phyloP scores from a whole-genome alignment of 2,329 filamentous ascomycete genomes.

The Pyricularia sp. region DNA sequence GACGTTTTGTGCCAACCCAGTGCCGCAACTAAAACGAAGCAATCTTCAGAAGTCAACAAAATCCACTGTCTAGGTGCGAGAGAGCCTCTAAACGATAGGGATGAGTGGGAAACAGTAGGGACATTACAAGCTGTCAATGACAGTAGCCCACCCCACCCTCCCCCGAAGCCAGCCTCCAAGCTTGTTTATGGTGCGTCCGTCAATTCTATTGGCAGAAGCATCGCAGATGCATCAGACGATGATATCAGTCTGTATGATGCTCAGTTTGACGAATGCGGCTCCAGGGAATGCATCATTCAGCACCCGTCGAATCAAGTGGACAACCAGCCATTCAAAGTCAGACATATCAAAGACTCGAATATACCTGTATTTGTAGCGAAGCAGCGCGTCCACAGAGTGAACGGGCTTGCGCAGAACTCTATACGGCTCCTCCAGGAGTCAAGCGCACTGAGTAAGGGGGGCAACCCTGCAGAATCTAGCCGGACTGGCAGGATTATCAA shows the following conservation, averaged over 20 bases:
- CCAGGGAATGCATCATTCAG: conserved; percentile 18
- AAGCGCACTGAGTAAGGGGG: neutral
- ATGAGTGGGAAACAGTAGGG: conserved; percentile 29
- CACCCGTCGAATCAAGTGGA: conserved; percentile 9
- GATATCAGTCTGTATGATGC: conserved; percentile 9
- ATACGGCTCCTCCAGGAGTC: conserved; percentile 8
- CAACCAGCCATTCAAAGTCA: conserved; percentile 10
- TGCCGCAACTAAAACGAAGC: neutral
- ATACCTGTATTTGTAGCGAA: conserved; percentile 20
- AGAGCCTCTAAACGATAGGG: conserved; percentile 17
- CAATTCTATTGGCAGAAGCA: conserved; percentile 26
- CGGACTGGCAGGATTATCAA: neutral
- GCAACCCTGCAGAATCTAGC: neutral
- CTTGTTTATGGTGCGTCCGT: neutral
- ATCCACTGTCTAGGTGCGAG: neutral
- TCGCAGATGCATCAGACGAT: conserved; percentile 34
- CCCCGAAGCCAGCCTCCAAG: neutral
- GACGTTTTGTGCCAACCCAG: neutral
- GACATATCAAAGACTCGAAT: conserved; percentile 12
- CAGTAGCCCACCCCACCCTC: conserved; percentile 8
- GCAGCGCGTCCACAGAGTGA: conserved; percentile 20
- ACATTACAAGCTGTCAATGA: conserved; percentile 15
- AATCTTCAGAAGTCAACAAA: neutral
- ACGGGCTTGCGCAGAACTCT: conserved; percentile 18
- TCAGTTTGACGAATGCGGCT: conserved; percentile 13